Base-by-base conservation (phyloP, 2,329 filamentous ascomycete species). In the Aspergillus hortae region DNA sequence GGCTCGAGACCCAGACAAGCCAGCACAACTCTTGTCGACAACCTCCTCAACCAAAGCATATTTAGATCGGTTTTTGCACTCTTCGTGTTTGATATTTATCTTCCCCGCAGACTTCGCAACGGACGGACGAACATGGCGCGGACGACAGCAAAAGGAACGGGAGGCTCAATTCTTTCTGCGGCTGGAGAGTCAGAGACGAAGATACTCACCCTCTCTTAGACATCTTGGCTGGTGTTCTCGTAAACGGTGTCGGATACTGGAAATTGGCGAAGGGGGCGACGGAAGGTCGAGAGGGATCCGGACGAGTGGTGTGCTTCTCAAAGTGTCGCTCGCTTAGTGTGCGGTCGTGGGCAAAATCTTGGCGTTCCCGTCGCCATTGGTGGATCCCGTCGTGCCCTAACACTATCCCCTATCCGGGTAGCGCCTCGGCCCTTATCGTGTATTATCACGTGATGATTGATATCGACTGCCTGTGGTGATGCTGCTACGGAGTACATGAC, bases 171-270 rank as follows among this genome's bases (percentile, higher is more conserved):
- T 17, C 35, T 38, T 30, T 30, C 27, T 30, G 27, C 27, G 27
- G 35, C 35, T n/a, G 7, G 12, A 38, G 15, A 4, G 35, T n/a
- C 30, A 46, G 30, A 46, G 2, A 21, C 4, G 27, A 45, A 10
- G 9, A 52, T 52, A 72, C 74, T 72, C 70, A 78, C 76, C 75
- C 75, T 74, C 75, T 74, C 64, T 75, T 75, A 71, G 76, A 77
- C 76, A 78, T 78, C 63, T 71, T 76, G 73, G 63, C 67, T 68
- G 62, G 63, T 63, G 71, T 67, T 75, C 64, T 67, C 66, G 60
- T 63, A 66, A 59, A 64, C 62, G 61, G 65, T 66, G 64, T 70
- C 61, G 65, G 64, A 65, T 67, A 68, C 64, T 64, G 59, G 64
- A 62, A 66, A 66, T 65, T 60, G 62, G 62, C 63, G 64, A 58